Evolutionary conservation across 345 rosid genomes (phyloP).

Genomic region (Melaleuca alternifolia): DNA sequence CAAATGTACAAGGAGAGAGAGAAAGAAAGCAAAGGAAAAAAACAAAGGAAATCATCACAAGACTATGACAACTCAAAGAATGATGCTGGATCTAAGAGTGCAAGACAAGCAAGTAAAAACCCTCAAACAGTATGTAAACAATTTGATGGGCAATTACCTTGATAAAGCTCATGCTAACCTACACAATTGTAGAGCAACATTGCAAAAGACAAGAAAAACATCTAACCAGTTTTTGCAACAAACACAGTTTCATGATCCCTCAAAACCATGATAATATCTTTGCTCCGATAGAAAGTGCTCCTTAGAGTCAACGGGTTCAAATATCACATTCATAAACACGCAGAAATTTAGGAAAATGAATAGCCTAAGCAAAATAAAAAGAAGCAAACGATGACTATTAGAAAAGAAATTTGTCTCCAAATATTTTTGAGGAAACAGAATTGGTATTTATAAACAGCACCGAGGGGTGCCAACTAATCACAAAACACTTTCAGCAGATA

Average conservation of each 20-base stretch:
- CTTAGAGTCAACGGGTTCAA: neutral
- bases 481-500: neutral
- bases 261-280: neutral
- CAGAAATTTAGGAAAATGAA: neutral
- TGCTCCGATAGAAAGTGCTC: neutral
- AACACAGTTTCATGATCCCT: neutral
- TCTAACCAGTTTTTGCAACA: neutral
- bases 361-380: neutral
- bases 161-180: neutral
- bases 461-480: neutral
- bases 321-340: neutral
- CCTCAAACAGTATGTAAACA: neutral
- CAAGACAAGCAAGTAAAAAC: neutral
- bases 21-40: neutral
- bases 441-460: neutral
- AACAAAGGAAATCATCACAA: neutral
- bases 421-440: neutral
- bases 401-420: neutral
- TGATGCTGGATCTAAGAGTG: neutral
- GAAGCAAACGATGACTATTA: neutral
- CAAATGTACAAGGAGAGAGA: slow-evolving; percentile 6
- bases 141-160: neutral
- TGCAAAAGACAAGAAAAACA: neutral
- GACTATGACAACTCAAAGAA: neutral
- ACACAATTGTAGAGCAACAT: neutral